phyloP scores from a whole-genome alignment of 164 flowering plant species.

The Taxillus chinensis region DNA sequence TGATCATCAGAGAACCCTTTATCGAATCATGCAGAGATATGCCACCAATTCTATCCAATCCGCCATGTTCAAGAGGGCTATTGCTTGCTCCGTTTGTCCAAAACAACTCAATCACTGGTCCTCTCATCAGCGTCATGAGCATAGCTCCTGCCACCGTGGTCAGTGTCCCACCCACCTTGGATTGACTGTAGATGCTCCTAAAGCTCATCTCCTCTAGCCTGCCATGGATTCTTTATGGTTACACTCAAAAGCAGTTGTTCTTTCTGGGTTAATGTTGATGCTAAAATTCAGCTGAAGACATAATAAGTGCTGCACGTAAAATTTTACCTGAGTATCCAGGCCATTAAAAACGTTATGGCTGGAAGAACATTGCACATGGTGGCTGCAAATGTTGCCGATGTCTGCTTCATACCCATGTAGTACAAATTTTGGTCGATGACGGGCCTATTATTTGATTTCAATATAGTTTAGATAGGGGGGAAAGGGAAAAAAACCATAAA shows the following conservation, averaged over 20 bases:
- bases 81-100: background rate
- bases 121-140: conserved; percentile 1
- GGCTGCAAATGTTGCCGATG: conserved; percentile 5
- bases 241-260: too few relatives aligned
- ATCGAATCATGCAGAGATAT: background rate
- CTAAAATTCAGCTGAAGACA: background rate
- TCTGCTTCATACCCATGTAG: background rate
- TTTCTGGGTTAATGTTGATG: background rate
- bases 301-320: background rate
- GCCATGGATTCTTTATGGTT: background rate
- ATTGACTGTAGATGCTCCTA: background rate
- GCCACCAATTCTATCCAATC: background rate
- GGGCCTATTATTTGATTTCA: background rate
- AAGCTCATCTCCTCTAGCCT: conserved; percentile 1
- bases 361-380: conserved; percentile 4
- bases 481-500: too few relatives aligned
- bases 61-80: background rate
- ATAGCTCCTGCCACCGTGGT: conserved; percentile 3
- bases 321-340: background rate
- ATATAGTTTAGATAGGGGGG: too few relatives aligned
- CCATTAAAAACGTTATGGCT: conserved; percentile 3
- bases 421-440: background rate
- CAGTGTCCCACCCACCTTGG: conserved; percentile 1
- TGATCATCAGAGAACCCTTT: conserved; percentile 3
- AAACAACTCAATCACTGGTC: conserved; percentile 1